A percentile compares a stretch with the other conserved stretches of the same genome.
Conservation (phyloP, 345 rosid species). For the Arabidopsis suecica region DNA sequence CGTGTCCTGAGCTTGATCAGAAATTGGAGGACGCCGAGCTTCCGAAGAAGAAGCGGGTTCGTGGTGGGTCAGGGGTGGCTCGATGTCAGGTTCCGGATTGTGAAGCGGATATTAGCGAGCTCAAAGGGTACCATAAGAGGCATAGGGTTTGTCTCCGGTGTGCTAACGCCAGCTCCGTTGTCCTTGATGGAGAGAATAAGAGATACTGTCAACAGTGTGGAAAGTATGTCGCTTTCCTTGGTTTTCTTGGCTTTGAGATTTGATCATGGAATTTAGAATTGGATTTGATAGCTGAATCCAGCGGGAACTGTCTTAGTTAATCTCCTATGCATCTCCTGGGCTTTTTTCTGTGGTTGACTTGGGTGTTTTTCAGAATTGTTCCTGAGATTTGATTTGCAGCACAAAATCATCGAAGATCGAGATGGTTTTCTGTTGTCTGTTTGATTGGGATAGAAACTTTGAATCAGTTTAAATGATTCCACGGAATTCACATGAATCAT, state of each 20-base stretch:
- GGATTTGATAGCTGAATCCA: constrained; percentile 14
- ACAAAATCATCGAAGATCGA: neutral
- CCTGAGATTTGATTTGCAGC: constrained; percentile 5
- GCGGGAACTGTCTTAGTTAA: neutral
- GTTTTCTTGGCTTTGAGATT: constrained; percentile 12
- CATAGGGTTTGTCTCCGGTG: constrained; percentile 90
- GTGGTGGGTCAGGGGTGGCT: constrained; percentile 43
- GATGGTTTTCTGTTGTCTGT: constrained; percentile 3
- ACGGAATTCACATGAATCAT: neutral
- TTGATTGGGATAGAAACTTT: constrained; percentile 23
- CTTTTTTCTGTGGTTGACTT: constrained; percentile 31
- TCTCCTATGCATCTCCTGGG: constrained; percentile 11
- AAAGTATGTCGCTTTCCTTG: constrained; percentile 55
- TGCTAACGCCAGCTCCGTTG: constrained; percentile 67
- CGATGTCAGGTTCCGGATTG: constrained; percentile 87
- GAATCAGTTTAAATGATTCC: constrained; percentile 27
- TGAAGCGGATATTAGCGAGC: constrained; percentile 83
- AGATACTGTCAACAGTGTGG: constrained; percentile 99
- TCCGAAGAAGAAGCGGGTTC: constrained; percentile 71
- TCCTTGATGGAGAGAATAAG: constrained; percentile 71
- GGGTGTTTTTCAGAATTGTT: neutral
- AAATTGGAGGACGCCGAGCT: constrained; percentile 61
- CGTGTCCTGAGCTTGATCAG: constrained; percentile 91
- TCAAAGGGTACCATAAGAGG: constrained; percentile 89
- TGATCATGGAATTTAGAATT: neutral